Percentiles rank a stretch among this genome's conserved stretches.
phyloP scores from a whole-genome alignment of 305 asterid species.

The Fraxinus paxiana region DNA sequence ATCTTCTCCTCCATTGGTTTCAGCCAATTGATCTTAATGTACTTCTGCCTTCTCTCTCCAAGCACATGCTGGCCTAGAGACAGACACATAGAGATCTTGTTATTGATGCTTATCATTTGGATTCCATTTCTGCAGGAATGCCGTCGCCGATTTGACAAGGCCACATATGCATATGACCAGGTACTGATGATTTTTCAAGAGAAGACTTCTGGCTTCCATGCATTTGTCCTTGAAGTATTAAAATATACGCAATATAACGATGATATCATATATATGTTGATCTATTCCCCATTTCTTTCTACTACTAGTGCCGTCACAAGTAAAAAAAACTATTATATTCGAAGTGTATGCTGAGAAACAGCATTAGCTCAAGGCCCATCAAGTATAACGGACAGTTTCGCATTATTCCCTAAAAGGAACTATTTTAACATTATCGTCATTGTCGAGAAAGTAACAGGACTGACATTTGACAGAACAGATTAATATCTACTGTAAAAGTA shows the following conservation, averaged over 20 bases:
- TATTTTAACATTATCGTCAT: background rate
- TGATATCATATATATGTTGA: background rate
- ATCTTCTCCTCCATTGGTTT: background rate
- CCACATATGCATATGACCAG: constrained; percentile 77
- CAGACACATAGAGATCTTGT: constrained; percentile 18
- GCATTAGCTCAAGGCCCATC: background rate
- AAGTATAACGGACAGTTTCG: background rate
- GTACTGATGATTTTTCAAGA: constrained; percentile 36
- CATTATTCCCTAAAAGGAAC: background rate
- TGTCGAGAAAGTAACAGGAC: background rate
- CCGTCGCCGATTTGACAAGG: constrained; percentile 88
- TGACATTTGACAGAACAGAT: background rate
- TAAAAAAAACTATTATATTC: background rate
- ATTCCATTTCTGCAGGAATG: constrained; percentile 63
- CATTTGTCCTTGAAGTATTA: constrained; percentile 14
- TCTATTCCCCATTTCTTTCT: background rate
- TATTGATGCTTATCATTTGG: constrained; percentile 28
- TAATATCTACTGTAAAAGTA: background rate
- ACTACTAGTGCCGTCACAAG: background rate
- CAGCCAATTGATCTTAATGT: constrained; percentile 3
- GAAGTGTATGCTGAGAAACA: background rate
- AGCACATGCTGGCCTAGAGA: constrained; percentile 13
- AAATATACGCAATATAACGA: background rate
- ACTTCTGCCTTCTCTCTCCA: constrained; percentile 19
- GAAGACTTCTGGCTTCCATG: constrained; percentile 10